Conservation (phyloP, 2,329 filamentous ascomycete species). For the Gaeumannomyces sp. region DNA sequence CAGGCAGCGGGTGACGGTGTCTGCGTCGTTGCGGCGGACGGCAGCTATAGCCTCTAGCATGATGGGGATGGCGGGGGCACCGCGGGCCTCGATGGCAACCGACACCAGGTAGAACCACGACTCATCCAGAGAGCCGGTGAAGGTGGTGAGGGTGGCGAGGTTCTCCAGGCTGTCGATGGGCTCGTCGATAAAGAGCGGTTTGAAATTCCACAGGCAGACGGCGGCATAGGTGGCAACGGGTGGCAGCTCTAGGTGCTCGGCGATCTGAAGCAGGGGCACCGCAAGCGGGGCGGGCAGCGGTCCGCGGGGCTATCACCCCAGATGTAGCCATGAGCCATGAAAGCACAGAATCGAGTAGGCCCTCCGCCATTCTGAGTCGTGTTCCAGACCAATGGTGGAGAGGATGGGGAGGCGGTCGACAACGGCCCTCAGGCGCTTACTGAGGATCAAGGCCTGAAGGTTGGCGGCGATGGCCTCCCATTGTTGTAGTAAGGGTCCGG, state of each 20-base stretch:
- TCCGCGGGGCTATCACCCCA: conserved; percentile 82
- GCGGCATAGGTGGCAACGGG: conserved; percentile 92
- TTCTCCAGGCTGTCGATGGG: conserved; percentile 80
- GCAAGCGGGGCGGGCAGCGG: conserved; percentile 74
- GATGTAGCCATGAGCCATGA: conserved; percentile 92
- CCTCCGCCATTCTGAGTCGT: conserved; percentile 85
- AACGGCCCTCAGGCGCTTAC: conserved; percentile 71
- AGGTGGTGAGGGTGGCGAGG: conserved; percentile 78
- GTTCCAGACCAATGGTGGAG: conserved; percentile 72
- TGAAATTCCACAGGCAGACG: conserved; percentile 94
- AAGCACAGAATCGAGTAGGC: conserved; percentile 85
- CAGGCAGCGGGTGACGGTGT: conserved; percentile 71
- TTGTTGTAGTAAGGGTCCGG: conserved; percentile 89
- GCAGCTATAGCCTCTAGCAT: conserved; percentile 86
- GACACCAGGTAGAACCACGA: conserved; percentile 98
- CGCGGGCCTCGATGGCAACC: conserved; percentile 89
- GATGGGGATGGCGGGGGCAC: conserved; percentile 76
- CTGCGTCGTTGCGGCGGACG: conserved; percentile 61
- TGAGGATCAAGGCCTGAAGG: conserved; percentile 79
- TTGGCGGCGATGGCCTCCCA: conserved; percentile 88
- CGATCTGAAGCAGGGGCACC: conserved; percentile 73
- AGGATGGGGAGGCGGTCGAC: conserved; percentile 78
- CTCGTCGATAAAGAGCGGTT: conserved; percentile 80
- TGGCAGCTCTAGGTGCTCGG: conserved; percentile 73
- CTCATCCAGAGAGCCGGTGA: conserved; percentile 91